These are phyloP conservation scores for Coniella lustricola DNA, from an alignment of 2,329 filamentous ascomycete species.

Conservation along the genomic window DNA sequence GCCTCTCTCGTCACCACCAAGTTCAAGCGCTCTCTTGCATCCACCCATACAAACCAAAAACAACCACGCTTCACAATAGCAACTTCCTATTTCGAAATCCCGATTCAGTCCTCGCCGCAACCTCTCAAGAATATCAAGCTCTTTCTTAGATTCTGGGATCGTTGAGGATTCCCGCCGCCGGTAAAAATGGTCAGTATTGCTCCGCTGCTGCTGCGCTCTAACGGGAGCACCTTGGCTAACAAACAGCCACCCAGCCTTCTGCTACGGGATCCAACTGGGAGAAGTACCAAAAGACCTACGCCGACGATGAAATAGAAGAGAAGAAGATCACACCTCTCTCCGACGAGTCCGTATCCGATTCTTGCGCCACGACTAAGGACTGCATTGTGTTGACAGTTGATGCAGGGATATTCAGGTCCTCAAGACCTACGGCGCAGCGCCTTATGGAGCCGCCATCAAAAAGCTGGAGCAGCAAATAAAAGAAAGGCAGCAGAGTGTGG, in stretches of 20 bases:
- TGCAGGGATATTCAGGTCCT: conserved; percentile 94
- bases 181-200: conserved; percentile 34
- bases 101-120: conserved; percentile 25
- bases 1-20: conserved; percentile 1
- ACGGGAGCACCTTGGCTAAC: conserved; percentile 22
- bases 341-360: conserved; percentile 56
- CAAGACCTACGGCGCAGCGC: conserved; percentile 96
- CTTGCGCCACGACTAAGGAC: background rate
- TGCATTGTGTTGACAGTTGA: conserved; percentile 6
- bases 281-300: conserved; percentile 97
- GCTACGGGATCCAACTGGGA: conserved; percentile 94
- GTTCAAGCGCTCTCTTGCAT: conserved; percentile 2
- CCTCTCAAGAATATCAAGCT: conserved; percentile 9
- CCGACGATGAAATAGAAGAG: conserved; percentile 94
- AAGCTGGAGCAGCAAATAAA: conserved; percentile 99
- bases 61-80: background rate
- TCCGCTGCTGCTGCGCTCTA: conserved; percentile 5
- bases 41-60: conserved; percentile 4
- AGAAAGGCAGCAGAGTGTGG: conserved; percentile 95
- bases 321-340: conserved; percentile 98
- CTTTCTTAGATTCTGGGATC: background rate
- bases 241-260: conserved; percentile 63
- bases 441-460: conserved; percentile 88
- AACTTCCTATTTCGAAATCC: conserved; percentile 15
- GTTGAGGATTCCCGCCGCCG: conserved; percentile 15